These are phyloP conservation scores for Pythium monospermum DNA, from an alignment of 352 stramenopile genomes.

Conservation along the genomic window DNA sequence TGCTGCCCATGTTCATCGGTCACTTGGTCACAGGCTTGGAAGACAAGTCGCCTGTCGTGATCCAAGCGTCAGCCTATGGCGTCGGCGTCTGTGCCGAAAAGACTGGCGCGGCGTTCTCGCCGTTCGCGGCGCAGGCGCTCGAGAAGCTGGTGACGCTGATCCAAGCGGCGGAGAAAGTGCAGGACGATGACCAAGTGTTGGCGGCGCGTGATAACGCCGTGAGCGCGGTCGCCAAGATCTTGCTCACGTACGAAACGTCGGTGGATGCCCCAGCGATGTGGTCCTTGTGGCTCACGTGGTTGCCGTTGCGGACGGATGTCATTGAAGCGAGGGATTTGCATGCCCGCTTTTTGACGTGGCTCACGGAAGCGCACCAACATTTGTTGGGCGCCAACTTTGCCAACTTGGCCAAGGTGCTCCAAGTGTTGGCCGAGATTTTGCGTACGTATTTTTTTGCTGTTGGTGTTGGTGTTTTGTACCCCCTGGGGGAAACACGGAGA, in stretches of 20 bases:
- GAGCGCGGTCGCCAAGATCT: conserved; percentile 80
- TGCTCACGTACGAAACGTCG: conserved; percentile 39
- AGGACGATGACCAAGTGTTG: conserved; percentile 59
- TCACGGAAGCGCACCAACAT: conserved; percentile 51
- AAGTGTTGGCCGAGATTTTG: conserved; percentile 70
- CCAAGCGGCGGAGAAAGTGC: conserved; percentile 36
- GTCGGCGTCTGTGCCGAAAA: conserved; percentile 83
- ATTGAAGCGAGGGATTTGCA: conserved; percentile 78
- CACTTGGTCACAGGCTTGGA: conserved; percentile 73
- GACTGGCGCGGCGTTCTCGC: conserved; percentile 59
- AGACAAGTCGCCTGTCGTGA: conserved; percentile 54
- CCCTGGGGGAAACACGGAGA: neutral
- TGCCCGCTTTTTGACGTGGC: conserved; percentile 57
- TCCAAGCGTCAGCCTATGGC: conserved; percentile 80
- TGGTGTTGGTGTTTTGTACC: conserved; percentile 6
- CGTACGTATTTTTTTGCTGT: conserved; percentile 35
- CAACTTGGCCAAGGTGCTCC: conserved; percentile 62
- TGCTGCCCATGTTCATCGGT: conserved; percentile 66
- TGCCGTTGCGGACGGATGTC: conserved; percentile 73
- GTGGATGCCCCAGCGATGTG: conserved; percentile 66
- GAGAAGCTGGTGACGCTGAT: conserved; percentile 74
- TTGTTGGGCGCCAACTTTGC: conserved; percentile 60
- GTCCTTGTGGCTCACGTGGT: conserved; percentile 73
- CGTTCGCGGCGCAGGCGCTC: conserved; percentile 57
- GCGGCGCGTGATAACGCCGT: conserved; percentile 79